Evolutionary conservation across 805 yeast species (phyloP), one percentile per base, ranked within the genome.

Genomic region (Kurtzmaniella cleridarum): DNA sequence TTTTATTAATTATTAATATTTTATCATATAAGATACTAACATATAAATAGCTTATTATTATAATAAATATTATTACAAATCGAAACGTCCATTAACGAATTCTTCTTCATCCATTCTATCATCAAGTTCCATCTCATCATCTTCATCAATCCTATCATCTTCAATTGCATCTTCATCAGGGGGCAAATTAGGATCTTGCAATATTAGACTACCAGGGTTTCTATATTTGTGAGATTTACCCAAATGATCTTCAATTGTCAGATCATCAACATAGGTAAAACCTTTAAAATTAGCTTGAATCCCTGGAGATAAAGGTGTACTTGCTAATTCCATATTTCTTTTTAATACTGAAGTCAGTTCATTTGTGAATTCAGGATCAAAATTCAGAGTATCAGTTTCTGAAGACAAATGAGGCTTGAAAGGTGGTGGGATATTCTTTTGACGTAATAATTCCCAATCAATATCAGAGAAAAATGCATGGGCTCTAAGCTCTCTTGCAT

Each of bases 241-340:
- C 46, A 84, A 83, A 61, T 84, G 85, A 49, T 90, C 96, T 53
- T 90, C 95, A 73, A 91, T 80, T 24, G 95, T 78, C 18, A 95
- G 83, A 46, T 86, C 97, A 59, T 90, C 96, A 35, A 91, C 97
- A 61, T 85, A 93, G 0, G 98, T 93, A 61, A 93, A 93, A 0
- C 98, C 98, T 53, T 87, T 88, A 66, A 93, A 93, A 58, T 90
- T 90, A 38, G 93, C 97, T 66, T 93, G 98, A 53, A 91, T 80
- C 0, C 95, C 96, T 3, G 96, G 96, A 8, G 95, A 82, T 46
- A 93, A 67, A 26, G 98, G 98, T 3, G 96, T 85, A 18, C 78
- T 69, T 10, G 77, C 81, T 65, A 76, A 58, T 46, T 70, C 81
- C 71, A 71, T 69, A 49, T 79, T 85, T 51, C 78, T 79, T 52